Conservation (phyloP, 495 filamentous ascomycete genomes). For the Hypoxylon cercidicola region DNA sequence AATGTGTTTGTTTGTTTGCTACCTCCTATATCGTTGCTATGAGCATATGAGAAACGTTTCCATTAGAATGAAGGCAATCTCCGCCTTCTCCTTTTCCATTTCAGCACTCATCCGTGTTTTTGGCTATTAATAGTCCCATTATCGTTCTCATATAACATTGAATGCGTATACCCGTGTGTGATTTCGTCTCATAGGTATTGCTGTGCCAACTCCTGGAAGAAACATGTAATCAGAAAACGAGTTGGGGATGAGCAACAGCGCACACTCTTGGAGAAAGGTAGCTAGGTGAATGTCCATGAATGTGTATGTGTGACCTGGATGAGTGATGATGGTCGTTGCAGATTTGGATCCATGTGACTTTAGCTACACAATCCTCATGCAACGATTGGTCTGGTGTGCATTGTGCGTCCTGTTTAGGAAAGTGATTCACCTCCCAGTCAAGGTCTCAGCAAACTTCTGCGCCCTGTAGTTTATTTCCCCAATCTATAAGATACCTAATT, state of each 20-base stretch:
- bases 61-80: too few relatives aligned
- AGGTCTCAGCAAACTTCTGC: not conserved
- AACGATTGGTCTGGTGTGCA: constrained; percentile 12
- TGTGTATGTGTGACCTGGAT: constrained; percentile 18
- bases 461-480: not conserved
- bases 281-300: not conserved
- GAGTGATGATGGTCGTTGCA: constrained; percentile 18
- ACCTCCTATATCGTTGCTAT: too few relatives aligned
- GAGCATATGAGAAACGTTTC: too few relatives aligned
- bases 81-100: too few relatives aligned
- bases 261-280: not conserved
- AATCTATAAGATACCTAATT: too few relatives aligned
- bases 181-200: not conserved
- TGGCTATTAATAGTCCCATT: too few relatives aligned
- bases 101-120: too few relatives aligned
- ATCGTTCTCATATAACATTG: too few relatives aligned
- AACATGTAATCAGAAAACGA: not conserved
- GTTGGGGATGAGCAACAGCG: not conserved
- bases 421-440: constrained; percentile 4
- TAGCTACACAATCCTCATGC: constrained; percentile 7
- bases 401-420: constrained; percentile 19
- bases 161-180: not conserved
- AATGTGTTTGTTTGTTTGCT: too few relatives aligned
- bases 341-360: constrained; percentile 20
- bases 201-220: not conserved